Conservation (phyloP, 1,284 basidiomycete species). For the Ustilago shanxiensis region DNA sequence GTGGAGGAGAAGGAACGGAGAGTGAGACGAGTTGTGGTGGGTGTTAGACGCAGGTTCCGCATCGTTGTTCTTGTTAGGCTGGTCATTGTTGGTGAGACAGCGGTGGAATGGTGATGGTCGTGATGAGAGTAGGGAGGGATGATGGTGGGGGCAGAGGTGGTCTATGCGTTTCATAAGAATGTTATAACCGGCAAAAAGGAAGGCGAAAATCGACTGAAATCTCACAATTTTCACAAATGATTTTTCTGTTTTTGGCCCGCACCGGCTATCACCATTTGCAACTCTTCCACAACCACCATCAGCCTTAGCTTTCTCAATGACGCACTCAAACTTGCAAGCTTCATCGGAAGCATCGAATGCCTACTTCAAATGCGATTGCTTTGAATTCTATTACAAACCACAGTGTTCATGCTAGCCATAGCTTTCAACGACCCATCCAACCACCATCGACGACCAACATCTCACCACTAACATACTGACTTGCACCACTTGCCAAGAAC, state of each 20-base stretch:
- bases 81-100: background rate
- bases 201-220: background rate
- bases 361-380: background rate
- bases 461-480: slow-evolving; percentile 91
- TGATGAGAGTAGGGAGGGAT: background rate
- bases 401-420: too few relatives aligned
- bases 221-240: too few relatives aligned
- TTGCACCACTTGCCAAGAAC: slow-evolving; percentile 87
- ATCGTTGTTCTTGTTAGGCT: background rate
- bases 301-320: too few relatives aligned
- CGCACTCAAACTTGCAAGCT: too few relatives aligned
- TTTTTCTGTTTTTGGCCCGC: background rate
- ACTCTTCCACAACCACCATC: background rate
- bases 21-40: background rate
- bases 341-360: too few relatives aligned
- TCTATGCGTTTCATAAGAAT: background rate
- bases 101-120: background rate
- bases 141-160: background rate
- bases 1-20: slow-evolving; percentile 13
- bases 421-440: slow-evolving; percentile 55
- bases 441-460: slow-evolving; percentile 71
- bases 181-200: background rate
- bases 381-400: background rate
- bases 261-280: background rate
- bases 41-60: background rate